A percentile compares a stretch with the other conserved stretches of the same genome.
Evolutionary conservation across 768 basidiomycete species (phyloP).

Genomic region (Amanita pseudoporphyria): DNA sequence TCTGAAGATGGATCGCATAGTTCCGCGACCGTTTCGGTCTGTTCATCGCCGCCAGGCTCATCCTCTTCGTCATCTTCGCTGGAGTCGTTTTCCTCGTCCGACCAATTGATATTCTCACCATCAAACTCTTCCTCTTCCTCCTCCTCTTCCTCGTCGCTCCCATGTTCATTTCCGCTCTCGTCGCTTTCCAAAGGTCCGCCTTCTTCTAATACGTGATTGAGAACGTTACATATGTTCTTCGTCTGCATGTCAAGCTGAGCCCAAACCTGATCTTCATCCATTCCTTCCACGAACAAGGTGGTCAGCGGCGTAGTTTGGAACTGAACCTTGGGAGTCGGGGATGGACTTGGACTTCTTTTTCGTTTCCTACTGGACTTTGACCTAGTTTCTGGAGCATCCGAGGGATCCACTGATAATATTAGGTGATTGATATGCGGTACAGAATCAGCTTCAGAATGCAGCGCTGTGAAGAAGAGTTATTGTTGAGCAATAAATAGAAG

Average conservation of each 20-base stretch:
- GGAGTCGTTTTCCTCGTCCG: conserved; percentile 8
- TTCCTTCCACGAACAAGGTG: conserved; percentile 63
- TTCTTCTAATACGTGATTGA: conserved; percentile 52
- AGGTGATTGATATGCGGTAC: conserved; percentile 55
- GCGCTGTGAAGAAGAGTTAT: conserved; percentile 31
- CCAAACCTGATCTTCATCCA: conserved; percentile 89
- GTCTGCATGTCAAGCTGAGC: conserved; percentile 83
- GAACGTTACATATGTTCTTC: conserved; percentile 55
- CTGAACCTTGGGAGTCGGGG: conserved; percentile 18
- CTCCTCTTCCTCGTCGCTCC: conserved; percentile 12
- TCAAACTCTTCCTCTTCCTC: not conserved
- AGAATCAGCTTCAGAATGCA: conserved; percentile 59
- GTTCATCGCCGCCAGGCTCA: conserved; percentile 13
- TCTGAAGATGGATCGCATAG: conserved; percentile 31
- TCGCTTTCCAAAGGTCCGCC: conserved; percentile 14
- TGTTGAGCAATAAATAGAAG: conserved; percentile 1
- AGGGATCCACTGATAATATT: conserved; percentile 56
- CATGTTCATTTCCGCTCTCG: conserved; percentile 15
- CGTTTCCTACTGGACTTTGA: conserved; percentile 46
- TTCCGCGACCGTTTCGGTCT: conserved; percentile 11
- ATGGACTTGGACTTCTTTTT: conserved; percentile 29
- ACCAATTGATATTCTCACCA: not conserved
- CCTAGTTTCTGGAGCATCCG: conserved; percentile 64
- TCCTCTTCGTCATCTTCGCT: conserved; percentile 14
- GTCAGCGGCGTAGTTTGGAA: conserved; percentile 63